Base-by-base conservation (phyloP, 257 asterid species). In the Solanum ossicruentum region DNA sequence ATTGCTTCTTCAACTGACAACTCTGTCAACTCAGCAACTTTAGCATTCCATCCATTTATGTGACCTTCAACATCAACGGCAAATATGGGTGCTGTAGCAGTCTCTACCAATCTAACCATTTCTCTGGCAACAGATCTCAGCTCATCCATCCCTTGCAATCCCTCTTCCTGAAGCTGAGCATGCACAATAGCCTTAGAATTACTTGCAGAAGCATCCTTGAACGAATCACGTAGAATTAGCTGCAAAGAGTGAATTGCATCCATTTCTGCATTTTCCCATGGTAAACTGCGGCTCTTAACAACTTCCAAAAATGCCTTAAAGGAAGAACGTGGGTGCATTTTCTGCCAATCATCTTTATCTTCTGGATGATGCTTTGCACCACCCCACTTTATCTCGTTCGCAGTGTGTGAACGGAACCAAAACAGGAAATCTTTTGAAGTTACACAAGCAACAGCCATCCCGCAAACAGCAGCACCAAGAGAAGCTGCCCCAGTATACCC, bases 361-460 rank as follows among this genome's bases (percentile, higher is more conserved):
- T 88, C 89, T 0, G 92, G 95, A 81, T 91, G 93, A 87, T 92
- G 94, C 88, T 92, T 92, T 6, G 93, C 95, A 1, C 95, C 94
- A 56, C 94, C 95, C 95, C 94, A 92, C 78, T 91, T 92, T 72
- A 91, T 86, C 86, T 91, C 94, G 26, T 88, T 88, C 0, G 91
- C 93, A 7, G 93, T 90, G 88, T 92, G 90, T 12, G 95, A 92
- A 15, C 95, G 91, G 84, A 92, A 92, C 95, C 95, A 92, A 81
- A 92, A 90, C 63, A 92, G 58, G 83, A 86, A 89, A 87, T 92
- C 89, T 41, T 72, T 80, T 2, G 93, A 87, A 47, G 88, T 90
- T 63, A 92, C 91, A 58, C 81, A 86, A 9, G 92, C 95, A 78
- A 89, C 90, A 8, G 95, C 92, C 95, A 92, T 89, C 77, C 95